Conservation (phyloP, 345 rosid species). For the Citrus medica region DNA sequence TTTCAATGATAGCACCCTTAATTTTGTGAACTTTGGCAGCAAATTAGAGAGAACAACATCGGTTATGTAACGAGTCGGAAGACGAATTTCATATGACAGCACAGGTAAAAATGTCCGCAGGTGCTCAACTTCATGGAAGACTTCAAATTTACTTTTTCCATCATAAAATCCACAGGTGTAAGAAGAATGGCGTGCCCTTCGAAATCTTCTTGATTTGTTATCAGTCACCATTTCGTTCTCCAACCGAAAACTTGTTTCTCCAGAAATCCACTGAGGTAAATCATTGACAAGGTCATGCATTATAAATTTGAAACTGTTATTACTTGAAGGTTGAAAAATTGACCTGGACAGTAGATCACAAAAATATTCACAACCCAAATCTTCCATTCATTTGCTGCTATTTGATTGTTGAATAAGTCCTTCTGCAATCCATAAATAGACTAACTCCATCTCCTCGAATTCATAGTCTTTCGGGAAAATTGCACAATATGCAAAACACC, state of each 20-base stretch:
- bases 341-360: neutral
- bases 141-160: too few species aligned
- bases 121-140: neutral
- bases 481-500: constrained; percentile 27
- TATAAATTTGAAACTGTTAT: neutral
- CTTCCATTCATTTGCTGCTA: neutral
- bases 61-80: neutral
- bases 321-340: neutral
- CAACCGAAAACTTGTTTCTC: too few species aligned
- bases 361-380: constrained; percentile 1
- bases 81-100: too few species aligned
- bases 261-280: neutral
- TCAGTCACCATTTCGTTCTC: neutral
- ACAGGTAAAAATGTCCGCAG: neutral
- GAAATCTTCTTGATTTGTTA: neutral
- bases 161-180: neutral
- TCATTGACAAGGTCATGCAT: constrained; percentile 23
- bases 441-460: neutral
- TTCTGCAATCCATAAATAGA: constrained; percentile 21
- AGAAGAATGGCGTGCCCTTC: neutral
- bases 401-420: constrained; percentile 12
- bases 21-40: neutral
- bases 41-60: neutral
- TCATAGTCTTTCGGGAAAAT: neutral
- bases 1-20: neutral